Base-by-base conservation (phyloP, 2,329 filamentous ascomycete genomes). In the Trichoderma guizhouense region DNA sequence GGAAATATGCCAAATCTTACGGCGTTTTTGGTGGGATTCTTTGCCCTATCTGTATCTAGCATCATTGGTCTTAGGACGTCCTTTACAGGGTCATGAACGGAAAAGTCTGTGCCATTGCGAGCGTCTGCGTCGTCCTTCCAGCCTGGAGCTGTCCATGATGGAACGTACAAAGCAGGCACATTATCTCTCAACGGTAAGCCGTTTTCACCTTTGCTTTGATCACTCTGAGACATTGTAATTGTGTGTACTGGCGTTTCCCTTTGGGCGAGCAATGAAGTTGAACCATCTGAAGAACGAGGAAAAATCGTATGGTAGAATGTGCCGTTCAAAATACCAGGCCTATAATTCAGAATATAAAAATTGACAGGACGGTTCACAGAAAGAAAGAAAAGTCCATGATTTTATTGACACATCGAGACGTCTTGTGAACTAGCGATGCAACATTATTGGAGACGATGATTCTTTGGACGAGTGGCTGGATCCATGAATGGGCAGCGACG, bases 1-100 rank as follows among this genome's bases (percentile, higher is more conserved):
- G 77, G 77, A 47, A 77, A 78, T 6, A 80, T 74, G 18, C 79
- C 77, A 43, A 78, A 81, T 47, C 79, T 73, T 18, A 75, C 39
- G 2, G 79, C 79, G 34, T 78, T 76, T 9, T 73, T 70, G 9
- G 78, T 78, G 5, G 79, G 79, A 18, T 75, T 73, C 34, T 72
- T 70, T 57, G 71, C 64, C 12, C 64, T 69, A 21, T 81, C 79
- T 24, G 66, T 61, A 15, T 74, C 65, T 0, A 77, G 73, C 21
- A 79, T 24, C 14, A 77, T 78, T 11, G 78, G 78, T 3, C 77
- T 74, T 2, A 78, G 14, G 30, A 70, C 69, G 64, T 77, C 75
- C 24, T 77, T 34, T 11, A 75, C 11, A 26, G 51, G 58, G 18
- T 76, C 72, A 6, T 28, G 43, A 15, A 77, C 71, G 2, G 72